phyloP scores from a whole-genome alignment of 371 early-diverging fungal species.

The Gilbertella persicaria region DNA sequence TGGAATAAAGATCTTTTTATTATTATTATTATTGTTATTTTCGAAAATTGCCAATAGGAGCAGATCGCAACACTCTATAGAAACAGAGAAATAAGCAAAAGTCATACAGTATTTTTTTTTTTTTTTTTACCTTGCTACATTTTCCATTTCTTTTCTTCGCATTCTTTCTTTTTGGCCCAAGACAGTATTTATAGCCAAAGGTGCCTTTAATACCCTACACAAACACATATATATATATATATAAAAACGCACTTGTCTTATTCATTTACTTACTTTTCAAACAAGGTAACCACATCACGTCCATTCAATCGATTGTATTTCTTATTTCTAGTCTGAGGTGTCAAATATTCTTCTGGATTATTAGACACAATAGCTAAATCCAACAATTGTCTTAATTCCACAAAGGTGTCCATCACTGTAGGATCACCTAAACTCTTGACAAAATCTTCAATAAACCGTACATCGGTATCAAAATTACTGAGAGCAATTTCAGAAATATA shows the following conservation, averaged over 20 bases:
- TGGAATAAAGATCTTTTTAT: slow-evolving; percentile 15
- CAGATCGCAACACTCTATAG: slow-evolving; percentile 39
- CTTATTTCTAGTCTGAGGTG: slow-evolving; percentile 57
- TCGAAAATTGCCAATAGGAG: slow-evolving; percentile 29
- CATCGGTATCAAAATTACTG: slow-evolving; percentile 70
- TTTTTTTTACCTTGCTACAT: slow-evolving; percentile 47
- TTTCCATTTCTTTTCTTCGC: slow-evolving; percentile 49
- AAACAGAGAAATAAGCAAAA: not conserved
- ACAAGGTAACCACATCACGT: slow-evolving; percentile 63
- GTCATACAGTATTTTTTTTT: not conserved
- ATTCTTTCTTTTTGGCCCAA: slow-evolving; percentile 30
- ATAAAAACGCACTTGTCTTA: not conserved
- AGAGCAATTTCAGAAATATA: slow-evolving; percentile 66
- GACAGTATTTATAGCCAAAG: slow-evolving; percentile 13
- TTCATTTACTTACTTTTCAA: slow-evolving; percentile 76
- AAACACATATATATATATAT: not conserved
- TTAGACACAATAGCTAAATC: slow-evolving; percentile 61
- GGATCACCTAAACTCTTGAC: slow-evolving; percentile 65
- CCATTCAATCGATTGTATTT: slow-evolving; percentile 67
- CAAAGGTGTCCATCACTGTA: slow-evolving; percentile 68
- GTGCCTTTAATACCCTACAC: slow-evolving; percentile 26
- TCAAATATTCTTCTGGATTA: slow-evolving; percentile 74
- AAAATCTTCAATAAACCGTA: slow-evolving; percentile 76
- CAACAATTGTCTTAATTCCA: slow-evolving; percentile 74
- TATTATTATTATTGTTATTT: slow-evolving; percentile 6